These are phyloP conservation scores for Phytophthora hybrid DNA, from an alignment of 352 stramenopile genomes.

Conservation along the genomic window DNA sequence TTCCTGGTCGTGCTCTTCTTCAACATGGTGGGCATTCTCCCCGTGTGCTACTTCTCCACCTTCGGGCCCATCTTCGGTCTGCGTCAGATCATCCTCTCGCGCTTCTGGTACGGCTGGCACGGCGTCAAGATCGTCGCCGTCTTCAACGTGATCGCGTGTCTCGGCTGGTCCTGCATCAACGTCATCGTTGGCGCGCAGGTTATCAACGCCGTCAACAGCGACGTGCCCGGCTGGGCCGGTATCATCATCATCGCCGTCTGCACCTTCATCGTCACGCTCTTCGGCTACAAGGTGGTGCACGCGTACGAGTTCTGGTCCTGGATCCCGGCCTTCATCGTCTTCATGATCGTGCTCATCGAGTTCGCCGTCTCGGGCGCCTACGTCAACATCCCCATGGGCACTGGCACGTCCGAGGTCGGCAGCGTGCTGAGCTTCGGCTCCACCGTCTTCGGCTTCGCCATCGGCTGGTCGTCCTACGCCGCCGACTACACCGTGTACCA, in stretches of 20 bases:
- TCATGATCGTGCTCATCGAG: slow-evolving; percentile 52
- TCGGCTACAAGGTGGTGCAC: slow-evolving; percentile 60
- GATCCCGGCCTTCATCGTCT: slow-evolving; percentile 58
- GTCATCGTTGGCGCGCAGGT: slow-evolving; percentile 55
- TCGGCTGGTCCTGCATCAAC: slow-evolving; percentile 61
- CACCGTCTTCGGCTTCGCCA: slow-evolving; percentile 50
- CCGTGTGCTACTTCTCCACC: slow-evolving; percentile 55
- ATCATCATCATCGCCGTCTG: slow-evolving; percentile 57
- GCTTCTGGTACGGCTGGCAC: slow-evolving; percentile 59
- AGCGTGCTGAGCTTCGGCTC: slow-evolving; percentile 48
- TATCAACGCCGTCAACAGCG: slow-evolving; percentile 53
- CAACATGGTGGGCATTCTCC: slow-evolving; percentile 56
- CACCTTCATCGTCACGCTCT: slow-evolving; percentile 59
- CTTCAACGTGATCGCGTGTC: slow-evolving; percentile 53
- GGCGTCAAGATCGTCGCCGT: slow-evolving; percentile 55
- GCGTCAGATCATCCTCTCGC: slow-evolving; percentile 60
- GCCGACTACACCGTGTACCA: slow-evolving; percentile 63
- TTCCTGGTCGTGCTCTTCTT: slow-evolving; percentile 54
- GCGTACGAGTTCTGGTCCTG: slow-evolving; percentile 64
- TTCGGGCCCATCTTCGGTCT: slow-evolving; percentile 54
- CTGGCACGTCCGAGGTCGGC: slow-evolving; percentile 42
- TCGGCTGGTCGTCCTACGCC: slow-evolving; percentile 49
- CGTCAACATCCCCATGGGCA: slow-evolving; percentile 55
- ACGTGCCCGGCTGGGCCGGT: slow-evolving; percentile 52
- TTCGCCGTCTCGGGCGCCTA: slow-evolving; percentile 52